Evolutionary conservation across 495 filamentous ascomycete species (phyloP).

Genomic region (Xylaria palmicola): DNA sequence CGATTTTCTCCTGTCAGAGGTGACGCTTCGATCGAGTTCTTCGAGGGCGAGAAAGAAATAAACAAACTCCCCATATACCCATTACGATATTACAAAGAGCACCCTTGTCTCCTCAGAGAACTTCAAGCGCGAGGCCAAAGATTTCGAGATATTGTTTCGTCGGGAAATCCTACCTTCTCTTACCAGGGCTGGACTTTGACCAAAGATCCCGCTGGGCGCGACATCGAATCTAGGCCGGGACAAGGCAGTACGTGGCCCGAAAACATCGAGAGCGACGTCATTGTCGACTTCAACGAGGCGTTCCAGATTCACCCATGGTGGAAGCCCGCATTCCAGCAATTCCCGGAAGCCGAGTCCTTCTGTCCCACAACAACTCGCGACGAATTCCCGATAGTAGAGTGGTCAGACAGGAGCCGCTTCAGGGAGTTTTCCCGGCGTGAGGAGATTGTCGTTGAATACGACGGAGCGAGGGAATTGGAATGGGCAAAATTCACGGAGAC

Average conservation of each 20-base stretch:
- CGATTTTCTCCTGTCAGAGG: slow-evolving; percentile 24
- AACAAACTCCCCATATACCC: slow-evolving; percentile 45
- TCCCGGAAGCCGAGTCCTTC: slow-evolving; percentile 24
- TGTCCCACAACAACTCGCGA: slow-evolving; percentile 23
- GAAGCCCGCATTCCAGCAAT: slow-evolving; percentile 25
- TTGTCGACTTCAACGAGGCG: slow-evolving; percentile 50
- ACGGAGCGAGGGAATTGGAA: slow-evolving; percentile 13
- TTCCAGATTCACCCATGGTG: slow-evolving; percentile 37
- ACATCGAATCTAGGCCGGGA: slow-evolving; percentile 20
- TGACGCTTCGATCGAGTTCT: slow-evolving; percentile 51
- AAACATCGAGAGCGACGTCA: slow-evolving; percentile 49
- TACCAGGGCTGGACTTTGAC: slow-evolving; percentile 46
- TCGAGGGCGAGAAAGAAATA: slow-evolving; percentile 35
- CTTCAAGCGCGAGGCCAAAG: slow-evolving; percentile 44
- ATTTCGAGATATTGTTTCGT: slow-evolving; percentile 49
- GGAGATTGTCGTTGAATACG: slow-evolving; percentile 28
- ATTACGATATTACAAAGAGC: slow-evolving; percentile 51
- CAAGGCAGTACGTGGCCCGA: slow-evolving; percentile 29
- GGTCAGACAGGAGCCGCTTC: slow-evolving; percentile 28
- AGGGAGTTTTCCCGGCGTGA: slow-evolving; percentile 24
- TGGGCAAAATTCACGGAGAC: slow-evolving; percentile 8
- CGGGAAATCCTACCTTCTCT: slow-evolving; percentile 38
- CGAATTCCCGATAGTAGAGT: slow-evolving; percentile 29
- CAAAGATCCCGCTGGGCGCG: slow-evolving; percentile 23
- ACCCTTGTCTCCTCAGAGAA: slow-evolving; percentile 35